Base-by-base conservation (phyloP, 148 eudicot species). In the Chenopodium berlandieri region DNA sequence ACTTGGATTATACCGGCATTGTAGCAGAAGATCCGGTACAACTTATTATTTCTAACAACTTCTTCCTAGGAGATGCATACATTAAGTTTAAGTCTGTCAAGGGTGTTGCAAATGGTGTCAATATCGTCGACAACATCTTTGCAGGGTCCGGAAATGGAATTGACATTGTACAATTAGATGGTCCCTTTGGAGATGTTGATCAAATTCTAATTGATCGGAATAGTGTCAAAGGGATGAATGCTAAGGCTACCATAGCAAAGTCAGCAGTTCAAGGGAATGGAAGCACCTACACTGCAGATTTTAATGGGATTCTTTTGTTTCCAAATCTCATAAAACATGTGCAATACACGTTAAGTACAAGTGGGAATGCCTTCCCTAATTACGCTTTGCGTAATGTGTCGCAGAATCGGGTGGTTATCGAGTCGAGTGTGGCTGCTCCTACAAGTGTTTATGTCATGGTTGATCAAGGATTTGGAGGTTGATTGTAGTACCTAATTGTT, bases 11-110 rank as follows among this genome's bases (percentile, higher is more conserved):
- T 78, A 95, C 97, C 0, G 93, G 94, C 8, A 95, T 95, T 52
- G 95, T 95, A 0, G 93, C 91, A 0, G 99, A 95, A 77, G 99
- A 95, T 75, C 99, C 99, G 1, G 91, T 89, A 1, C 99, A 95
- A 76, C 91, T 94, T 40, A 77, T 88, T 56, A 86, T 95, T 52
- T 76, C 94, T 0, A 89, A 84, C 73, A 81, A 85, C 72, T 95
- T 95, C 71, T 95, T 95, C 78, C 85, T 95, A 16, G 99, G 99
- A 2, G 98, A 92, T 17, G 97, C 92, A 1, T 87, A 68, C 67
- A 77, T 95, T 78, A 48, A 84, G 4, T 58, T 95, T 8, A 95
- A 91, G 82, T 89, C 97, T 0, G 79, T 95, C 0, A 84, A 90
- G 17, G 99, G 99, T 0, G 77, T 82, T 11, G 86, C 75, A 0